These are phyloP conservation scores for Calonectria pauciramosa DNA, from an alignment of 2,329 filamentous ascomycete species.

Conservation along the genomic window DNA sequence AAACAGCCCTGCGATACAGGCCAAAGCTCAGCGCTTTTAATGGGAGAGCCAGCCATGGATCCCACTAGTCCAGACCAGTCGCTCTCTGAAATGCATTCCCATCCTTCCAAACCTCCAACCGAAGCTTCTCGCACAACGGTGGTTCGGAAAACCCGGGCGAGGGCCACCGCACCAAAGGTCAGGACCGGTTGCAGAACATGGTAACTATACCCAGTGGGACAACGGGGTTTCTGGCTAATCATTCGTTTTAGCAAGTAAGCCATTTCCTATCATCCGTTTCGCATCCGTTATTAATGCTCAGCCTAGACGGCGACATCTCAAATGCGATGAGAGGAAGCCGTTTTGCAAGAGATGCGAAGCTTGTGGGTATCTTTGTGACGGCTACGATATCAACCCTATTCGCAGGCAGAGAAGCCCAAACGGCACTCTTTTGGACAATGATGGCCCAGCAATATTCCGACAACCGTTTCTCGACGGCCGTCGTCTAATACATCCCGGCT, in stretches of 20 bases:
- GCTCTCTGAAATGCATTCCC: too few species aligned
- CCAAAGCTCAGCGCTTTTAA: too few species aligned
- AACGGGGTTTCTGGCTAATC: neutral
- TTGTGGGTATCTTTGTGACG: neutral
- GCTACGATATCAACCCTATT: neutral
- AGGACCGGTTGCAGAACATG: neutral
- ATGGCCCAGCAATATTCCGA: neutral
- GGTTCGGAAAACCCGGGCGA: neutral
- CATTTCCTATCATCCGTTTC: too few species aligned
- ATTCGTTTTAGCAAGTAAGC: neutral
- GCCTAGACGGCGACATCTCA: neutral
- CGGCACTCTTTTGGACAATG: neutral
- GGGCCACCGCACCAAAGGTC: neutral
- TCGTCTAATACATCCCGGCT: neutral
- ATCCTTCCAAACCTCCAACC: too few species aligned
- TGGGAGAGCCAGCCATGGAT: too few species aligned
- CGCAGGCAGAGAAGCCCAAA: neutral
- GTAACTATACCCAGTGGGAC: neutral
- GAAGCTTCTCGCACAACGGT: too few species aligned
- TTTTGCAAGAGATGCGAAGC: neutral
- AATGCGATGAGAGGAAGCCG: neutral
- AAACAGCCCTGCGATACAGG: too few species aligned
- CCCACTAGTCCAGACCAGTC: too few species aligned
- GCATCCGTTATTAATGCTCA: neutral
- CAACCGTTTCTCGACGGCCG: neutral